Conservation (phyloP, 2,329 filamentous ascomycete species). For the Trichoderma sp. region DNA sequence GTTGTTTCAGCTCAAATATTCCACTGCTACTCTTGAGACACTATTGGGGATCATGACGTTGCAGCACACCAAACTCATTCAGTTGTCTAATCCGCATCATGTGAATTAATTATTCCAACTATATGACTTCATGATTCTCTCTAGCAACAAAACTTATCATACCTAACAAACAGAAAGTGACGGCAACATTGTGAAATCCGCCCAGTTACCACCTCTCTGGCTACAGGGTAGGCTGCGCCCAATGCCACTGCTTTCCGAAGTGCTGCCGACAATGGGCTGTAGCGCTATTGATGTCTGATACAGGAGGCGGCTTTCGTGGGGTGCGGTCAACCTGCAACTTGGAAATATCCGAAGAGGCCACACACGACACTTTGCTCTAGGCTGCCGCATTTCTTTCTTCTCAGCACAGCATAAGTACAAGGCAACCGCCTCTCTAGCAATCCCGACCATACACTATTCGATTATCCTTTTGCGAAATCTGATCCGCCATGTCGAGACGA, state of each 20-base stretch:
- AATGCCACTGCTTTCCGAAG: background rate
- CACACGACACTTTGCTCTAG: slow-evolving; percentile 12
- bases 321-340: slow-evolving; percentile 19
- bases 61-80: background rate
- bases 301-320: slow-evolving; percentile 17
- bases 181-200: background rate
- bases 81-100: background rate
- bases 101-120: background rate
- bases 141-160: background rate
- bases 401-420: background rate
- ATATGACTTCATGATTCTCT: background rate
- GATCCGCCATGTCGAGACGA: slow-evolving; percentile 69
- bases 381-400: slow-evolving; percentile 11
- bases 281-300: slow-evolving; percentile 6
- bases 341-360: slow-evolving; percentile 11
- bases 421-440: background rate
- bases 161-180: background rate
- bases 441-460: background rate
- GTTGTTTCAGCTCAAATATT: background rate
- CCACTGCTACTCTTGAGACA: background rate
- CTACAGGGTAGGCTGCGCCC: background rate
- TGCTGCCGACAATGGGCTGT: background rate
- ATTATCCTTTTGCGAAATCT: background rate
- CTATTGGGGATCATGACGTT: background rate
- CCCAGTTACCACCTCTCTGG: background rate